phyloP scores from a whole-genome alignment of 495 filamentous ascomycete species.

The Pyrenula massariospora region DNA sequence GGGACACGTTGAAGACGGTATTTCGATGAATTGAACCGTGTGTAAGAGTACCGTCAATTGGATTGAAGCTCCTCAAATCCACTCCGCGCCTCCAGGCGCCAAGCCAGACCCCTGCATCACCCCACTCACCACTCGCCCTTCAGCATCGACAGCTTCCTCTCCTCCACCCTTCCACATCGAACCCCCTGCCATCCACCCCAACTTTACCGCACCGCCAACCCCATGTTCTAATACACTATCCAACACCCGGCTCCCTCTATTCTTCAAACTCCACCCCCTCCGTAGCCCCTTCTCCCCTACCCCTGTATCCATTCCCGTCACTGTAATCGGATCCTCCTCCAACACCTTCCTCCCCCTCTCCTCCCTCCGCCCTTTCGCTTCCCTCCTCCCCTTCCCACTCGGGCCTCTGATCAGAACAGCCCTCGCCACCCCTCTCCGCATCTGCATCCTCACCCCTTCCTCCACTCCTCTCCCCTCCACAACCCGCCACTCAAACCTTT shows the following conservation, averaged over 20 bases:
- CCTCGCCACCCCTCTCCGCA: conserved; percentile 8
- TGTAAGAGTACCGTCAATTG: background rate
- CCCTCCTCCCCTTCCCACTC: background rate
- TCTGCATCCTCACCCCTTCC: background rate
- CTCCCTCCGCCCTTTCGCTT: background rate
- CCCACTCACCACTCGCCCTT: background rate
- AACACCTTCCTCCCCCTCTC: background rate
- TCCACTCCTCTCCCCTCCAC: background rate
- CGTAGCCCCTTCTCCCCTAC: too few relatives aligned
- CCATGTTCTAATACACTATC: background rate
- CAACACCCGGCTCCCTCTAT: background rate
- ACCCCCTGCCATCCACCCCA: background rate
- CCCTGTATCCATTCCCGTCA: too few relatives aligned
- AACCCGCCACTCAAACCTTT: background rate
- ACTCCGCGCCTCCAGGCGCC: background rate
- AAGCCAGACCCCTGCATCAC: background rate
- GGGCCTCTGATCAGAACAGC: conserved; percentile 3
- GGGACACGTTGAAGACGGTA: too few relatives aligned
- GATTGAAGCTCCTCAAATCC: background rate
- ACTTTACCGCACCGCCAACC: background rate
- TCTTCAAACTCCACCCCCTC: background rate
- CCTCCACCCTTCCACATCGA: background rate
- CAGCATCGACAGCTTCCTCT: background rate
- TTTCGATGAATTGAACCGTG: too few relatives aligned
- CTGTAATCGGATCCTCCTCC: background rate